A percentile compares a stretch with the other conserved stretches of the same genome.
These are phyloP conservation scores for Sporothrix brunneoviolacea DNA, from an alignment of 2,329 filamentous ascomycete genomes.

Conservation along the genomic window DNA sequence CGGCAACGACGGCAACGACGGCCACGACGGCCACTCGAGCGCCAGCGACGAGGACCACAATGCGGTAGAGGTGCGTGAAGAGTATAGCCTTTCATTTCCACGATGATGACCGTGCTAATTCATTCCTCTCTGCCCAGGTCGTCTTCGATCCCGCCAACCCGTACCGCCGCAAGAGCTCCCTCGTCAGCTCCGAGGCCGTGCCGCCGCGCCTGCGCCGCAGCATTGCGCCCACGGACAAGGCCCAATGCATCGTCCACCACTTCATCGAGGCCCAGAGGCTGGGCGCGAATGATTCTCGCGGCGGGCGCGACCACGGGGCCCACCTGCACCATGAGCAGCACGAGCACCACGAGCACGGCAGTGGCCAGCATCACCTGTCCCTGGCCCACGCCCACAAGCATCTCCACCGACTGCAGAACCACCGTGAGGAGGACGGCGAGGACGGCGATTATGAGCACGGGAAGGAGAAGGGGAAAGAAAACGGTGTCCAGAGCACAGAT, in stretches of 20 bases:
- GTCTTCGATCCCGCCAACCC: constrained; percentile 55
- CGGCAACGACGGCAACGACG: constrained; percentile 19
- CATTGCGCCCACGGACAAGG: constrained; percentile 29
- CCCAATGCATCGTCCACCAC: constrained; percentile 60
- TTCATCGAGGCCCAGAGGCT: constrained; percentile 52
- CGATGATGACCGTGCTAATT: too few relatives aligned
- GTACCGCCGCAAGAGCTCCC: constrained; percentile 60
- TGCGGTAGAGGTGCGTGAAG: constrained; percentile 44
- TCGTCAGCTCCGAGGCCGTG: constrained; percentile 45
- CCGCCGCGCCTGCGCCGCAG: constrained; percentile 29
- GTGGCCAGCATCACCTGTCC: constrained; percentile 11
- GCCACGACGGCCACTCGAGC: constrained; percentile 35
- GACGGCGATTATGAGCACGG: background rate
- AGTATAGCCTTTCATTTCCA: too few relatives aligned
- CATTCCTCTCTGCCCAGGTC: constrained; percentile 35
- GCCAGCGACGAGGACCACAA: constrained; percentile 46
- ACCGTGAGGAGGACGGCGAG: background rate
- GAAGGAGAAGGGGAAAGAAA: background rate
- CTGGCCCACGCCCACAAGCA: constrained; percentile 5
- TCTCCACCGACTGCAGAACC: background rate
- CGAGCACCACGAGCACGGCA: too few relatives aligned
- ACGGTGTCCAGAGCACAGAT: too few relatives aligned
- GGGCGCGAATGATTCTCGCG: too few relatives aligned
- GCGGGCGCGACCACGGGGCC: constrained; percentile 17
- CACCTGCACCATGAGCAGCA: constrained; percentile 19